Base-by-base conservation (phyloP, 1,284 basidiomycete species). In the Trichosporon coremiiforme region DNA sequence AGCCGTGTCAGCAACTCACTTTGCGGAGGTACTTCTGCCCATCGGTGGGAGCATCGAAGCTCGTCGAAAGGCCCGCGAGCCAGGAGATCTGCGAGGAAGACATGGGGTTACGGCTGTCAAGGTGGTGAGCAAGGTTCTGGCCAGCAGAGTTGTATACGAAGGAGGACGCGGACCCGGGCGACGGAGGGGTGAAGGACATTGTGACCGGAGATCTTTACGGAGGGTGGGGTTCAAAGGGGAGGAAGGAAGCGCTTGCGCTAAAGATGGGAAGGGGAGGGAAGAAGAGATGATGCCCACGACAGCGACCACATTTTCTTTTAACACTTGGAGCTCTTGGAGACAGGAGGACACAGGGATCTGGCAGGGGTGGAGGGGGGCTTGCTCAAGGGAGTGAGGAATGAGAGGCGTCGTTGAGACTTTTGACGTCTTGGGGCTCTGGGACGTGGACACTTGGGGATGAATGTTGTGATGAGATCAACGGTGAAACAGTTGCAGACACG, bases 21-120 rank as follows among this genome's bases (percentile, higher is more conserved):
- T 96, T 98, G 86, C 95, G 91, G 77, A 90, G 85, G 84, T 86
- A 93, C 85, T 94, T 94, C 79, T 92, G 92, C 72, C 89, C 87
- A 70, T 91, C 88, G 47, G 88, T 77, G 72, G 83, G 79, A 87
- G 75, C 91, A 88, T 75, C 88, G 85, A 75, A 91, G 68, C 88
- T 84, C 70, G 93, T 90, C 84, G 87, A 90, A 79, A 97, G 87
- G 74, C 88, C 88, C 64, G 93, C 90, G 78, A 91, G 90, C 95
- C 95, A 98, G 84, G 94, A 90, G 80, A 97, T 89, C 83, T 94
- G 93, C 53, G 78, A 77, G 66, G 53, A 66, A 60, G 67, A 50
- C 67, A 69, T 74, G 55, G 36, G 64, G 55, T n/a, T 20, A 22
- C n/a, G 25, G 29, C 65, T 67, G 33, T 31, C 36, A 35, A 41